A percentile compares a stretch with the other conserved stretches of the same genome.
Conservation (phyloP, 352 stramenopile species). For the Aphanomyces invadans region DNA sequence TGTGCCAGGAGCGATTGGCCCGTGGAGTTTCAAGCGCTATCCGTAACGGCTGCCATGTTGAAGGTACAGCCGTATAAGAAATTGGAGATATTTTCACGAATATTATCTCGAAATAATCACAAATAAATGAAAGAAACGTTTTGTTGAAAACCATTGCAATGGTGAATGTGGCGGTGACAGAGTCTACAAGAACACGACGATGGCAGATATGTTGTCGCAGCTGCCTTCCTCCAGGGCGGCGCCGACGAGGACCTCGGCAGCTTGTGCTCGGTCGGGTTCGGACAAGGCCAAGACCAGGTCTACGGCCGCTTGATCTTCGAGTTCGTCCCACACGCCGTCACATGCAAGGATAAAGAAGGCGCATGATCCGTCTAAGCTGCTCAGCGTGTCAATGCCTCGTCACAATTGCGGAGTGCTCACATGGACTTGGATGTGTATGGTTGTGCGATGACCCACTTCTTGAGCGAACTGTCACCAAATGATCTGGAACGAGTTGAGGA, state of each 20-base stretch:
- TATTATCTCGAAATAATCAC: neutral
- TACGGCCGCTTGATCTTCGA: slow-evolving; percentile 63
- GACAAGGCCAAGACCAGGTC: slow-evolving; percentile 45
- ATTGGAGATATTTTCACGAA: no score
- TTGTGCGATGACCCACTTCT: slow-evolving; percentile 53
- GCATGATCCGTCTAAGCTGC: slow-evolving; percentile 45
- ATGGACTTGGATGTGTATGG: slow-evolving; percentile 39
- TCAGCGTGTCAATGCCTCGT: neutral
- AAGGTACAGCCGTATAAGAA: no score
- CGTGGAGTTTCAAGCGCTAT: no score
- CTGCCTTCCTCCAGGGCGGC: slow-evolving; percentile 47
- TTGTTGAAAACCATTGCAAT: neutral
- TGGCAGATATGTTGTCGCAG: slow-evolving; percentile 67
- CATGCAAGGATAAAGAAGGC: slow-evolving; percentile 69
- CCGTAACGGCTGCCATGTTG: no score
- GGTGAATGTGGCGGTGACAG: no score
- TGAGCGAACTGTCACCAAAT: slow-evolving; percentile 68
- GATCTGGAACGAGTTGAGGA: slow-evolving; percentile 35
- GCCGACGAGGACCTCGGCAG: slow-evolving; percentile 47
- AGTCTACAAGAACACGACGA: slow-evolving; percentile 68
- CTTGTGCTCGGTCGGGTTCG: slow-evolving; percentile 32
- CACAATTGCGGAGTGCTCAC: slow-evolving; percentile 26
- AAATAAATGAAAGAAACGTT: neutral
- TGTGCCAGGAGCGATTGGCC: neutral
- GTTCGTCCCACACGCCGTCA: slow-evolving; percentile 72